Conservation (phyloP, 305 asterid genomes). For the Solanum hybrid region DNA sequence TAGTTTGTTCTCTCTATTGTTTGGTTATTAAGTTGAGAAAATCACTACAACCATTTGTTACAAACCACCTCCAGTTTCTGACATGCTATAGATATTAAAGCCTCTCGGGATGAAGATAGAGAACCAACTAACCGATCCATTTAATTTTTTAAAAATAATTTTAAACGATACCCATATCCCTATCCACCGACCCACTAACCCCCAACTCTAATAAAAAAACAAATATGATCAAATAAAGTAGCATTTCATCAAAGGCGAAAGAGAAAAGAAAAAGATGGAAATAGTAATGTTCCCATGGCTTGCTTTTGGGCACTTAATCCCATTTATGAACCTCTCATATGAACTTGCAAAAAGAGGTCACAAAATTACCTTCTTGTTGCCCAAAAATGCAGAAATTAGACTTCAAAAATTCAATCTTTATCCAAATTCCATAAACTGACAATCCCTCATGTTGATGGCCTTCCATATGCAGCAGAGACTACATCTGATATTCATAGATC, state of each 20-base stretch:
- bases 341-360: not conserved
- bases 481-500: conserved; percentile 35
- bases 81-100: too few relatives aligned
- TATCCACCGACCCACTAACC: too few relatives aligned
- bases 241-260: not conserved
- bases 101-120: too few relatives aligned
- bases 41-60: too few relatives aligned
- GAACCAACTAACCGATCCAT: too few relatives aligned
- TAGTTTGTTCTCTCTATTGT: too few relatives aligned
- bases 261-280: not conserved
- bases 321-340: not conserved
- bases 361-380: not conserved
- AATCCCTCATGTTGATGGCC: conserved; percentile 37
- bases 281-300: not conserved
- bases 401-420: not conserved
- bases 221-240: too few relatives aligned
- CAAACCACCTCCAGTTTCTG: too few relatives aligned
- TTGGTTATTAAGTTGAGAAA: too few relatives aligned
- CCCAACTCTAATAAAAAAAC: too few relatives aligned
- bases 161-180: too few relatives aligned
- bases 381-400: not conserved
- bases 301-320: not conserved
- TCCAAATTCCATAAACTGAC: not conserved
- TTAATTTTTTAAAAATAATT: too few relatives aligned
- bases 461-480: conserved; percentile 22